These are phyloP conservation scores for Tympanopsis confertula DNA, from an alignment of 2,329 filamentous ascomycete genomes.

Conservation along the genomic window DNA sequence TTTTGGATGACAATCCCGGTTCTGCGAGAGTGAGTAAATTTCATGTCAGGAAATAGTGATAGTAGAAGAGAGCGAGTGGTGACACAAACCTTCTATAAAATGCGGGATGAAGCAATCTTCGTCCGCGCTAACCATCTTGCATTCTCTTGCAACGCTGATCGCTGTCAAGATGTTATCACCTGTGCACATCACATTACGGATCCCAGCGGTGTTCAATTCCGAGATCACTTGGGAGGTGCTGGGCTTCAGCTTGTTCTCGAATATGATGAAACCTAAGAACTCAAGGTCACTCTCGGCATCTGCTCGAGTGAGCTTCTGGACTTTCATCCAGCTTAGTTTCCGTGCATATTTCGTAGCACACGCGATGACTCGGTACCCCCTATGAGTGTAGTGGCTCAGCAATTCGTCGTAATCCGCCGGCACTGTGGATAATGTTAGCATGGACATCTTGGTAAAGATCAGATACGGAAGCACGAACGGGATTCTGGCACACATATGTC, in stretches of 20 bases:
- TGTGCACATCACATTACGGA: slow-evolving; percentile 89
- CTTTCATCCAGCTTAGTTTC: slow-evolving; percentile 84
- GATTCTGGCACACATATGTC: slow-evolving; percentile 79
- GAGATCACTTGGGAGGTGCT: slow-evolving; percentile 71
- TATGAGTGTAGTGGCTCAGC: slow-evolving; percentile 81
- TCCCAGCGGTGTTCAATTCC: slow-evolving; percentile 72
- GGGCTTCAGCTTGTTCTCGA: slow-evolving; percentile 95
- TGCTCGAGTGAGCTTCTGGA: slow-evolving; percentile 80
- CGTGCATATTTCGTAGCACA: slow-evolving; percentile 82
- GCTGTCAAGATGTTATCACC: slow-evolving; percentile 96
- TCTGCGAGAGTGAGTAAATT: too few relatives aligned
- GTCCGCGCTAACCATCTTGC: slow-evolving; percentile 65
- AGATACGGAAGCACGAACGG: slow-evolving; percentile 37
- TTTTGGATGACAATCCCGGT: slow-evolving; percentile 2
- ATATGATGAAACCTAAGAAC: slow-evolving; percentile 93
- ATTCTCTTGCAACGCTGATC: slow-evolving; percentile 88
- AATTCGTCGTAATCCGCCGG: slow-evolving; percentile 83
- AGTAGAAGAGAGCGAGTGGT: not conserved
- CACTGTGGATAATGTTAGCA: slow-evolving; percentile 31
- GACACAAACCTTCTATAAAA: slow-evolving; percentile 55
- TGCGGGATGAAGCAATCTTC: slow-evolving; percentile 89
- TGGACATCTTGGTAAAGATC: not conserved
- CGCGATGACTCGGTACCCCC: slow-evolving; percentile 91
- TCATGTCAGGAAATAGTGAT: too few relatives aligned
- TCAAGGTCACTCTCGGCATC: slow-evolving; percentile 76